Base-by-base conservation (phyloP, 106 monocot species). In the Platanthera zijinensis region DNA sequence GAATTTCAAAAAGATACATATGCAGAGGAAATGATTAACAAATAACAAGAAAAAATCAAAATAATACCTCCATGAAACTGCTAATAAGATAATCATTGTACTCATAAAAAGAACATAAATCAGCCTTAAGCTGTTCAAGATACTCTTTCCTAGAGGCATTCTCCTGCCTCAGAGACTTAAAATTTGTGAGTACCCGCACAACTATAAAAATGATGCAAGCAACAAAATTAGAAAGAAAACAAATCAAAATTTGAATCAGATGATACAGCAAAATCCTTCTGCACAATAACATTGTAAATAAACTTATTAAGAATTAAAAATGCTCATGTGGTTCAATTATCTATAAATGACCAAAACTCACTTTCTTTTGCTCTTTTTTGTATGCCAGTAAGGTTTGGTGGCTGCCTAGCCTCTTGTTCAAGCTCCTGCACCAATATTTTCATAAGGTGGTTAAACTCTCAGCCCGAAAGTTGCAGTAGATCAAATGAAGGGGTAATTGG, bases 61-160 rank as follows among this genome's bases (percentile, higher is more conserved):
- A 15, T 54, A 50, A 14, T 77, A 93, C 97, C 91, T 97, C 97
- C 47, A 94, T 80, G 75, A 97, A 73, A 72, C 74, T 81, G 19
- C 77, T 85, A n/a, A 94, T 84, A 12, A 97, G 86, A 78, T 94
- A 97, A 39, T 92, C 97, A 74, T 94, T 97, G 66, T 97, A 97
- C 57, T 91, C 94, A 84, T 99, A 99, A 76, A 92, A 94, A 48
- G 88, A 66, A 78, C 83, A 81, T 48, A 99, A 72, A 71, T 94
- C 97, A 14, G 82, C 64, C 72, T 89, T 99, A 6, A 99, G 89
- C 51, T 94, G 97, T 22, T 78, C 73, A 53, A 94, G 17, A 64
- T 97, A 97, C 57, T 91, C 89, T 70, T 91, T 94, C 71, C 94
- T 76, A 21, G 91, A 67, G 10, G 79, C 76, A 70, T 83, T 94